Evolutionary conservation across 495 filamentous ascomycete genomes (phyloP).

Genomic region (Astrothelium macrocarpum): DNA sequence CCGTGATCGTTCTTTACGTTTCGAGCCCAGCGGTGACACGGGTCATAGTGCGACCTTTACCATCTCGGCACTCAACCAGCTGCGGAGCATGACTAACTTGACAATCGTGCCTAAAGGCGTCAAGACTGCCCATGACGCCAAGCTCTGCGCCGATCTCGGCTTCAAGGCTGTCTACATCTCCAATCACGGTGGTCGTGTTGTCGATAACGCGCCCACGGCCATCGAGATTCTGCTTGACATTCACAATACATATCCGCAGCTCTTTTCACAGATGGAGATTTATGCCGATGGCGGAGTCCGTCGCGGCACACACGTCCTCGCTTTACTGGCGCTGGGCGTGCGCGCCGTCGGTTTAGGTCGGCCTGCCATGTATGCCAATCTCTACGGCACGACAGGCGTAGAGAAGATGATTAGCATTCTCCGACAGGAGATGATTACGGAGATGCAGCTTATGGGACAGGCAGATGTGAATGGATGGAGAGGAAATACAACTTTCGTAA

Average conservation of each 20-base stretch:
- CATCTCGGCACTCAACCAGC: conserved; percentile 11
- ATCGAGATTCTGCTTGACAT: conserved; percentile 36
- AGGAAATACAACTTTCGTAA: conserved; percentile 9
- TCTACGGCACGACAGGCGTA: conserved; percentile 35
- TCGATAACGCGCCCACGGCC: conserved; percentile 31
- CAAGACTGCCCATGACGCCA: conserved; percentile 35
- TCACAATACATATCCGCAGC: conserved; percentile 25
- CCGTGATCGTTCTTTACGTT: conserved; percentile 33
- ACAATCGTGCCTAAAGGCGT: conserved; percentile 32
- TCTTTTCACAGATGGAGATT: conserved; percentile 37
- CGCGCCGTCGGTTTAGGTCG: conserved; percentile 39
- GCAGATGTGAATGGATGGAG: conserved; percentile 6
- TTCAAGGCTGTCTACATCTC: conserved; percentile 27
- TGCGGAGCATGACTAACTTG: conserved; percentile 29
- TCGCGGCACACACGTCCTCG: conserved; percentile 38
- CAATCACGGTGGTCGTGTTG: conserved; percentile 39
- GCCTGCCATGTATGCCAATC: conserved; percentile 37
- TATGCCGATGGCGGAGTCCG: conserved; percentile 39
- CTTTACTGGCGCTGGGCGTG: conserved; percentile 38
- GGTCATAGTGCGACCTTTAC: neutral
- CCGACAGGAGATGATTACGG: conserved; percentile 27
- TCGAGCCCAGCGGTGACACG: conserved; percentile 25
- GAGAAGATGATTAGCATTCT: conserved; percentile 29
- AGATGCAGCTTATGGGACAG: conserved; percentile 13
- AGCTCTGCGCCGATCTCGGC: conserved; percentile 28